These are phyloP conservation scores for Oropetium thomaeum DNA, from an alignment of 176 grass and related monocot species.

Conservation along the genomic window DNA sequence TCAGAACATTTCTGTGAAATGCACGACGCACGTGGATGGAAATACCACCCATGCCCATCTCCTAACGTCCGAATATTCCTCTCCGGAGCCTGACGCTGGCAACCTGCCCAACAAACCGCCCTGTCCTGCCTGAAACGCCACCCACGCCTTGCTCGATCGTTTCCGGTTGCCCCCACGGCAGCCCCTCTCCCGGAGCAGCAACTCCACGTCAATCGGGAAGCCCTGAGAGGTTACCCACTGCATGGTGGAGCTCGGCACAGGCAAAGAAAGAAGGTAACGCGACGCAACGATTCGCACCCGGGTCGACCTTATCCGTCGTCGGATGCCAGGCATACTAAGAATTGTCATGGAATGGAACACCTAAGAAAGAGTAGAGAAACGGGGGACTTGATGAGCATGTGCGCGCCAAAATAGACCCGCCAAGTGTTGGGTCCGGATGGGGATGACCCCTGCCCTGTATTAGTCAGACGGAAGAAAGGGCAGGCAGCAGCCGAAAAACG, in stretches of 20 bases:
- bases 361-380: too few species aligned
- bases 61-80: neutral
- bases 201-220: neutral
- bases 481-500: neutral
- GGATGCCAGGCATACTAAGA: too few species aligned
- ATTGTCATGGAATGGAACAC: too few species aligned
- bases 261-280: slow-evolving; percentile 7
- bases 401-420: neutral
- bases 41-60: neutral
- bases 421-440: neutral
- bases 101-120: neutral
- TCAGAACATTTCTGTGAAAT: too few species aligned
- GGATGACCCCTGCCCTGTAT: neutral
- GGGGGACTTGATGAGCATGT: neutral
- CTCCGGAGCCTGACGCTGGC: neutral
- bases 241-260: too few species aligned
- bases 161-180: neutral
- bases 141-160: neutral
- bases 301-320: slow-evolving; percentile 9
- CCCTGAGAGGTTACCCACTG: neutral
- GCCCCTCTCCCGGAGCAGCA: neutral
- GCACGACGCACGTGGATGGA: neutral
- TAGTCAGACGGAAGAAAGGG: neutral
- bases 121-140: neutral
- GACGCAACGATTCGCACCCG: neutral